phyloP scores from a whole-genome alignment of 2,329 filamentous ascomycete genomes.

The Venturia aucupariae region DNA sequence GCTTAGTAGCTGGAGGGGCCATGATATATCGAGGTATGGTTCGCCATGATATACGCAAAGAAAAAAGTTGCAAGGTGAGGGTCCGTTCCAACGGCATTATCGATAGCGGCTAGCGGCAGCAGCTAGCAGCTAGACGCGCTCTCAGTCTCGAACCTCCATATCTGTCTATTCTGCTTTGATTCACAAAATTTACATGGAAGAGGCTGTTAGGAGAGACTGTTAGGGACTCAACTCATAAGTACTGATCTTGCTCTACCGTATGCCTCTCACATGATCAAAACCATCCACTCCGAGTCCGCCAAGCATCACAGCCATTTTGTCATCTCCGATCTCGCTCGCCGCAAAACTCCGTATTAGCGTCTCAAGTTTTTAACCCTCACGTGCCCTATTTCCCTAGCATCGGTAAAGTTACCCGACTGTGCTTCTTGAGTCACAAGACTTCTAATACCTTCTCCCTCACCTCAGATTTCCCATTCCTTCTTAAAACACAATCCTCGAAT shows the following conservation, averaged over 20 bases:
- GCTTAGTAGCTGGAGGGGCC: conserved; percentile 32
- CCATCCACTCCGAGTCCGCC: neutral
- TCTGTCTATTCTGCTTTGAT: too few species aligned
- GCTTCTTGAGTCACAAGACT: neutral
- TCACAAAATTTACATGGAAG: neutral
- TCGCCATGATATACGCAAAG: neutral
- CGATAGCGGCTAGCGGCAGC: too few species aligned
- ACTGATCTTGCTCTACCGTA: too few species aligned
- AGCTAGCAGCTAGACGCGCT: too few species aligned
- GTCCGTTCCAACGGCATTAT: too few species aligned
- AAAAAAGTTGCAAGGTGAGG: neutral
- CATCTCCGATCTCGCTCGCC: neutral
- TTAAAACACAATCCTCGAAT: neutral
- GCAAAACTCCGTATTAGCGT: neutral
- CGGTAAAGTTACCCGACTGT: neutral
- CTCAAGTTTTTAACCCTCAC: neutral
- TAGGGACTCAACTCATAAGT: too few species aligned
- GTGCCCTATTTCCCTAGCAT: neutral
- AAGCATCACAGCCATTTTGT: neutral
- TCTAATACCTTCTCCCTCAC: neutral
- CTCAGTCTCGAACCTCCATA: too few species aligned
- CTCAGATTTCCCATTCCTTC: neutral
- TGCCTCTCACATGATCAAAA: neutral
- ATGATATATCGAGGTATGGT: conserved; percentile 19
- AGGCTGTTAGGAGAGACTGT: neutral